Percentiles rank a stretch among this genome's conserved stretches.
phyloP scores from a whole-genome alignment of 495 filamentous ascomycete genomes.

The Amniculicola lignicola region DNA sequence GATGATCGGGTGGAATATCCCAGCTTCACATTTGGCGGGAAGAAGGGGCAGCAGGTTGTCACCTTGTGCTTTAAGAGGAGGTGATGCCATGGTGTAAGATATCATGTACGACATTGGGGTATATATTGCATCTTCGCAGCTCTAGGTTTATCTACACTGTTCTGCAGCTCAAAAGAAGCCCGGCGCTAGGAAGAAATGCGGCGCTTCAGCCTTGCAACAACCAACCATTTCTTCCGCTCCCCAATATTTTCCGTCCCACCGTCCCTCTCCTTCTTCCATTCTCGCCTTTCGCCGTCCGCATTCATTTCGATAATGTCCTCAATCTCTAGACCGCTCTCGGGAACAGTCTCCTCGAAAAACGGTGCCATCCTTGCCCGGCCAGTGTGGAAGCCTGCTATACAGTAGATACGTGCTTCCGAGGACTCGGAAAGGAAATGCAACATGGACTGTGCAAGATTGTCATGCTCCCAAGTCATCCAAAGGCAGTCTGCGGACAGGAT shows the following conservation, averaged over 20 bases:
- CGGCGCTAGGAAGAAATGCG: background rate
- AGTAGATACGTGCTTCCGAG: slow-evolving; percentile 56
- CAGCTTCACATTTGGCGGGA: slow-evolving; percentile 79
- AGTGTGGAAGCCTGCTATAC: slow-evolving; percentile 81
- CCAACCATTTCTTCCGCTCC: slow-evolving; percentile 73
- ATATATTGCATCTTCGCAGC: too few species aligned
- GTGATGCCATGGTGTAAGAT: background rate
- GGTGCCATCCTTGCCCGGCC: slow-evolving; percentile 65
- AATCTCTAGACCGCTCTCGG: slow-evolving; percentile 57
- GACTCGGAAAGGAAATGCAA: slow-evolving; percentile 61
- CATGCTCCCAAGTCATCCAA: slow-evolving; percentile 81
- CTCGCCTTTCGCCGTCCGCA: slow-evolving; percentile 60
- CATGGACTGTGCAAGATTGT: slow-evolving; percentile 66
- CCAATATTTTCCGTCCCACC: slow-evolving; percentile 61
- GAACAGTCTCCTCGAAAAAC: slow-evolving; percentile 65
- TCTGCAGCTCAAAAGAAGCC: too few species aligned
- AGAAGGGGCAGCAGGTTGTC: slow-evolving; percentile 79
- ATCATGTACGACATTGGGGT: background rate
- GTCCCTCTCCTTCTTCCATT: slow-evolving; percentile 57
- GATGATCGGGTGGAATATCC: slow-evolving; percentile 74
- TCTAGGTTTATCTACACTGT: too few species aligned
- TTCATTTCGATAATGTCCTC: slow-evolving; percentile 75
- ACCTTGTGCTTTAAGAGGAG: slow-evolving; percentile 70
- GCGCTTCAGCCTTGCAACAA: slow-evolving; percentile 53
- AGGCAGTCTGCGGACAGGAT: slow-evolving; percentile 80